Percentiles rank a stretch among this genome's conserved stretches.
Conservation (phyloP, 805 yeast genomes). For the Wickerhamomyces bovis region DNA sequence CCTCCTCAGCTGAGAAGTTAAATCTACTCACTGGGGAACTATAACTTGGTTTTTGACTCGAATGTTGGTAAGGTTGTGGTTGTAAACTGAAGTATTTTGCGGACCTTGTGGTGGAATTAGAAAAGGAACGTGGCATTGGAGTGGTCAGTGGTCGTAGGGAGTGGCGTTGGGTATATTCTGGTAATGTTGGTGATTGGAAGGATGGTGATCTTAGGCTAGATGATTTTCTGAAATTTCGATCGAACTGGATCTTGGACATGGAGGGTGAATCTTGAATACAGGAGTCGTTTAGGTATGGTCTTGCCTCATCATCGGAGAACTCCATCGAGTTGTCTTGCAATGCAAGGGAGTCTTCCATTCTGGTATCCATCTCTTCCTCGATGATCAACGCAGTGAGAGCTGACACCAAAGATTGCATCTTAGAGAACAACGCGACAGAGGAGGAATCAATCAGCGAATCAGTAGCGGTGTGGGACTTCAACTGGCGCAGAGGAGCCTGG, state of each 20-base stretch:
- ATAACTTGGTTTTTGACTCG: background rate
- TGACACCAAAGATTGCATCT: constrained; percentile 28
- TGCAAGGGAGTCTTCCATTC: constrained; percentile 5
- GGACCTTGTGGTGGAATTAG: background rate
- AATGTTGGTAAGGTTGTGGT: background rate
- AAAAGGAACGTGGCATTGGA: constrained; percentile 13
- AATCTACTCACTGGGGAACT: constrained; percentile 1
- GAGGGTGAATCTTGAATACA: background rate
- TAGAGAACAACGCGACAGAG: constrained; percentile 22
- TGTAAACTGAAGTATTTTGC: background rate
- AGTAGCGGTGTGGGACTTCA: background rate
- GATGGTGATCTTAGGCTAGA: constrained; percentile 5
- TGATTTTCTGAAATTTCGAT: background rate
- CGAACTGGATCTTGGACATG: too few relatives aligned
- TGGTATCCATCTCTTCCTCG: constrained; percentile 18
- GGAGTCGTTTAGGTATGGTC: background rate
- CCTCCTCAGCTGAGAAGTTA: background rate
- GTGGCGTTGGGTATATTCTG: background rate
- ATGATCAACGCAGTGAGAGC: constrained; percentile 28
- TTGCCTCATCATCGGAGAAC: constrained; percentile 2
- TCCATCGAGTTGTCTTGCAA: constrained; percentile 3
- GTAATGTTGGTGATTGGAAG: constrained; percentile 4
- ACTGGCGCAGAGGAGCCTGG: constrained; percentile 15
- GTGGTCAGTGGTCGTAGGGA: constrained; percentile 1
- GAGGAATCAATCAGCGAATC: constrained; percentile 25